Percentiles rank a stretch among this genome's conserved stretches.
phyloP scores from a whole-genome alignment of 805 yeast genomes.

The Candida corydali region DNA sequence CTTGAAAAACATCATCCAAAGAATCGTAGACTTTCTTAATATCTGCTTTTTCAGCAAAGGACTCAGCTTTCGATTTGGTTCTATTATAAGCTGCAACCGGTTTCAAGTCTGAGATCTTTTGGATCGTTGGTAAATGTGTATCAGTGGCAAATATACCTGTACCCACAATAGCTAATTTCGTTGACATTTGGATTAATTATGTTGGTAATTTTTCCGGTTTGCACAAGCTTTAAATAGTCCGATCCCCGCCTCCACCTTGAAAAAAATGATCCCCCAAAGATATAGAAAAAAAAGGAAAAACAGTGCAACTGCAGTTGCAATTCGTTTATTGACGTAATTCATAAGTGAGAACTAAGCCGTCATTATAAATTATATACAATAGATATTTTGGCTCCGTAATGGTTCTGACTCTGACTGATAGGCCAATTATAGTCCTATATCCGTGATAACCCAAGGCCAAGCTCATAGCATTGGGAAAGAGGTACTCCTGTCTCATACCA shows the following conservation, averaged over 20 bases:
- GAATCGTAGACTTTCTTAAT: slow-evolving; percentile 54
- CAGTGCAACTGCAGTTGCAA: neutral
- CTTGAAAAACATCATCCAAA: slow-evolving; percentile 62
- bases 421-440: slow-evolving; percentile 30
- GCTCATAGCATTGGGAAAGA: slow-evolving; percentile 33
- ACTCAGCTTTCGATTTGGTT: slow-evolving; percentile 77
- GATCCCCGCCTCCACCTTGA: neutral
- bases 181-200: neutral
- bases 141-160: slow-evolving; percentile 88
- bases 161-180: slow-evolving; percentile 62
- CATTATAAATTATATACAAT: slow-evolving; percentile 31
- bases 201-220: neutral
- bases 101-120: slow-evolving; percentile 47
- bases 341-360: slow-evolving; percentile 22
- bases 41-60: slow-evolving; percentile 63
- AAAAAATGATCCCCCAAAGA: neutral
- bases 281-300: no score
- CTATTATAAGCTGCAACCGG: slow-evolving; percentile 78
- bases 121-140: slow-evolving; percentile 72
- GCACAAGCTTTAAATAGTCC: neutral
- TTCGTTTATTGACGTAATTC: neutral
- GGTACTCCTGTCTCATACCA: slow-evolving; percentile 42
- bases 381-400: slow-evolving; percentile 20
- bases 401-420: slow-evolving; percentile 24
- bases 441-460: slow-evolving; percentile 24